A percentile compares a stretch with the other conserved stretches of the same genome.
Conservation (phyloP, 768 basidiomycete genomes). For the Tulasnella sp. region DNA sequence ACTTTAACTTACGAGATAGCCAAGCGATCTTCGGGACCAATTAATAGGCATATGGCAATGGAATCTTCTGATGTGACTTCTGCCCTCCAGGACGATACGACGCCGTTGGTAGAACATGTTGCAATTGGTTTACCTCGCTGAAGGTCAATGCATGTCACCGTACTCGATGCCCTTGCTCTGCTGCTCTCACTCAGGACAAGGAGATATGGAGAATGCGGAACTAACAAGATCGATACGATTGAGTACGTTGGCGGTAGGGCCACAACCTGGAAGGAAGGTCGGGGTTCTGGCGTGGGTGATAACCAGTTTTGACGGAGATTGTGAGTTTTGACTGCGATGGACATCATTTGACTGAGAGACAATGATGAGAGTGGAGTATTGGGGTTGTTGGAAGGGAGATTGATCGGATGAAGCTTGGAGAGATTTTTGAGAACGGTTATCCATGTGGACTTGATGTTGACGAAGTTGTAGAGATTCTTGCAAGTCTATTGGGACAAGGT, state of each 20-base stretch:
- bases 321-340: constrained; percentile 4
- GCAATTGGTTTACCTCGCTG: constrained; percentile 11
- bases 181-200: constrained; percentile 6
- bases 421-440: constrained; percentile 3
- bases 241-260: constrained; percentile 1
- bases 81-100: constrained; percentile 12
- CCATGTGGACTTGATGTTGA: constrained; percentile 5
- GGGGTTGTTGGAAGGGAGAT: constrained; percentile 1
- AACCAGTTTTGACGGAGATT: constrained; percentile 7
- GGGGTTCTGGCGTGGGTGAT: constrained; percentile 6
- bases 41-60: constrained; percentile 8
- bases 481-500: constrained; percentile 1
- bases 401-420: constrained; percentile 4
- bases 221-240: constrained; percentile 12
- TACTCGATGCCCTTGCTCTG: constrained; percentile 3
- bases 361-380: constrained; percentile 3
- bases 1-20: constrained; percentile 1
- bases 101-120: constrained; percentile 4
- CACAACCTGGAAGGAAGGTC: constrained; percentile 9
- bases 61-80: constrained; percentile 4
- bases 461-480: constrained; percentile 1
- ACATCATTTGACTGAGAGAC: constrained; percentile 2
- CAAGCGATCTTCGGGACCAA: constrained; percentile 14
- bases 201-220: constrained; percentile 10
- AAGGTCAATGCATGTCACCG: constrained; percentile 12